phyloP scores from a whole-genome alignment of 1,284 basidiomycete genomes.

The Apiotrichum mycotoxinovorans region DNA sequence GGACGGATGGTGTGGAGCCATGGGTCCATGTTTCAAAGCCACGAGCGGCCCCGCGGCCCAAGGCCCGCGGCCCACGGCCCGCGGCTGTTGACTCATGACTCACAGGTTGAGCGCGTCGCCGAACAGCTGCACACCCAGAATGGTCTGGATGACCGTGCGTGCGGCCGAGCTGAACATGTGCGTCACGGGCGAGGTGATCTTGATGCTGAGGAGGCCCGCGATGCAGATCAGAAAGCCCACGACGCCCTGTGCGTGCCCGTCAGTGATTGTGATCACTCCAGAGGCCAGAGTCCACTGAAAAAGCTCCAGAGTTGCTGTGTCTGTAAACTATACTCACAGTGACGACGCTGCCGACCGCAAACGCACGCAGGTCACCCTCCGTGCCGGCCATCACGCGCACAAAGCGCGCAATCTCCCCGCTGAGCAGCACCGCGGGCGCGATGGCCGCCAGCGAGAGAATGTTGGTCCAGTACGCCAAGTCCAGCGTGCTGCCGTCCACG shows the following conservation, averaged over 20 bases:
- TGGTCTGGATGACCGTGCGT: conserved; percentile 23
- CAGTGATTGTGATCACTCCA: neutral
- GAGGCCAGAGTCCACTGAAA: no score
- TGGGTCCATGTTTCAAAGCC: no score
- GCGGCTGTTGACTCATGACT: neutral
- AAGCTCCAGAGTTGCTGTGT: no score
- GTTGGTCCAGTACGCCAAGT: conserved; percentile 32
- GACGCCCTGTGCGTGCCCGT: conserved; percentile 14
- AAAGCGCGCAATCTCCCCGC: conserved; percentile 12
- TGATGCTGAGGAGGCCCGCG: conserved; percentile 28
- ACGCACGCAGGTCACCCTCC: conserved; percentile 12
- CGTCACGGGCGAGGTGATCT: conserved; percentile 32
- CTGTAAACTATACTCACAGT: conserved; percentile 16
- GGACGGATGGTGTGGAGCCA: no score
- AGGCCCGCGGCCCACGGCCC: neutral
- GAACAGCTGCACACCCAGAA: conserved; percentile 10
- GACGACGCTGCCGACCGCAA: conserved; percentile 17
- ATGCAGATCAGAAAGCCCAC: conserved; percentile 30
- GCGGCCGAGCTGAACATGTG: conserved; percentile 30
- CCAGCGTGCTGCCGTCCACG: conserved; percentile 24
- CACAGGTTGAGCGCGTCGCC: conserved; percentile 1
- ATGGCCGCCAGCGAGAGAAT: conserved; percentile 18
- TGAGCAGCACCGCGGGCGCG: conserved; percentile 12
- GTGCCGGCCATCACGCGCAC: neutral
- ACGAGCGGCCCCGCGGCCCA: no score